Conservation (phyloP, 345 rosid genomes). For the Stellera chamaejasme region DNA sequence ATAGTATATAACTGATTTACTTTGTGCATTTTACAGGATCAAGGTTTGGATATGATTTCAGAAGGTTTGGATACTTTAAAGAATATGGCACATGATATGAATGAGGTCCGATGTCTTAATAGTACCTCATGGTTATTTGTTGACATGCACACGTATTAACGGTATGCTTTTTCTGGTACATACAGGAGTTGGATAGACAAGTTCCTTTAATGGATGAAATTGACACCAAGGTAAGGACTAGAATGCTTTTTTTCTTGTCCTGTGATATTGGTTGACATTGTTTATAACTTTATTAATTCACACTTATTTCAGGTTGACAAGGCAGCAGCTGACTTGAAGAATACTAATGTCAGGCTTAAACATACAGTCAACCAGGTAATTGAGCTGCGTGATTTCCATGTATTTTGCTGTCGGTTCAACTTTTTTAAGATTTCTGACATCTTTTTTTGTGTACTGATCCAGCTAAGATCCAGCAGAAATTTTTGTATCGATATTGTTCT, state of each 20-base stretch:
- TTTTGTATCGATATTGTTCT: conserved; percentile 93
- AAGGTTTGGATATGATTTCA: conserved; percentile 91
- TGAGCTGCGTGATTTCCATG: conserved; percentile 10
- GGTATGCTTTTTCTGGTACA: conserved; percentile 9
- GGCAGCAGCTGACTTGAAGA: conserved; percentile 90
- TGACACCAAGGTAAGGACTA: conserved; percentile 65
- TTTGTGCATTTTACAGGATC: conserved; percentile 49
- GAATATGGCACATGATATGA: conserved; percentile 96
- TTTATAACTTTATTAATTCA: not conserved
- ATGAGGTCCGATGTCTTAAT: conserved; percentile 51
- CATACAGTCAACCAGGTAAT: conserved; percentile 90
- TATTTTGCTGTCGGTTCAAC: conserved; percentile 9
- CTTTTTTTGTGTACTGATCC: conserved; percentile 23
- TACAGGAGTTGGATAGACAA: conserved; percentile 94
- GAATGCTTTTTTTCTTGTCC: conserved; percentile 9
- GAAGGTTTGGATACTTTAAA: conserved; percentile 94
- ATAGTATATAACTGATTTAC: conserved; percentile 5
- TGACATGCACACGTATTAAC: conserved; percentile 10
- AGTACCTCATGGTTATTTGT: conserved; percentile 1
- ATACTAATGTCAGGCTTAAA: conserved; percentile 94
- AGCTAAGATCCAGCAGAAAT: conserved; percentile 98
- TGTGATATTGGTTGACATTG: conserved; percentile 1
- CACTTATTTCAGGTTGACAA: conserved; percentile 64
- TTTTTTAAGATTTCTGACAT: conserved; percentile 20
- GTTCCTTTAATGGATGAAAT: conserved; percentile 99